phyloP scores from a whole-genome alignment of 1,284 basidiomycete genomes.

The Lentinula novae-zelandiae region DNA sequence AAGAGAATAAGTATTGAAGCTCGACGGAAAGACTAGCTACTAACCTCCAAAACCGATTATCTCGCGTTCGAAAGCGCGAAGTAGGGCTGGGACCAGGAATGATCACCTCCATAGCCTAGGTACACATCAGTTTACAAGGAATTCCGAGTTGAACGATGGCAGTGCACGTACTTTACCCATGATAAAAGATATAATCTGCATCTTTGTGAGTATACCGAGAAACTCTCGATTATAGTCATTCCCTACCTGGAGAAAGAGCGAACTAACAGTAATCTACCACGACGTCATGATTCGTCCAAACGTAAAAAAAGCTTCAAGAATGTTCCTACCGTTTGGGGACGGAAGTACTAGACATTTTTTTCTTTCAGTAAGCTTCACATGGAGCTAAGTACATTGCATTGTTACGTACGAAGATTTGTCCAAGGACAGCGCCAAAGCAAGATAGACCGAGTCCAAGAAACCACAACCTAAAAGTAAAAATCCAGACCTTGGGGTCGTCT shows the following conservation, averaged over 20 bases:
- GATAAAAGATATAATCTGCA: constrained; percentile 38
- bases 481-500: constrained; percentile 54
- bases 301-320: neutral
- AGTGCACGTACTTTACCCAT: constrained; percentile 26
- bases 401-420: constrained; percentile 49
- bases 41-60: constrained; percentile 47
- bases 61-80: constrained; percentile 29
- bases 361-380: neutral
- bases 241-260: constrained; percentile 45
- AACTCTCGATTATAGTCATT: neutral
- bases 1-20: neutral
- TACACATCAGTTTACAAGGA: neutral
- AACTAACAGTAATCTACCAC: constrained; percentile 36
- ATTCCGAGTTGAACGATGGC: neutral
- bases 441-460: constrained; percentile 47
- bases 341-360: constrained; percentile 32
- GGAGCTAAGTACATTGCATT: neutral
- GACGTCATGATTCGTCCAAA: neutral
- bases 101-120: constrained; percentile 35
- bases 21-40: constrained; percentile 1
- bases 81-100: constrained; percentile 41
- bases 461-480: constrained; percentile 42
- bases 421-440: constrained; percentile 54
- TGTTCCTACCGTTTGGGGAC: constrained; percentile 48
- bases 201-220: neutral